Percentiles rank a stretch among this genome's conserved stretches.
Conservation (phyloP, 1,284 basidiomycete species). For the Polyporus tsugae region DNA sequence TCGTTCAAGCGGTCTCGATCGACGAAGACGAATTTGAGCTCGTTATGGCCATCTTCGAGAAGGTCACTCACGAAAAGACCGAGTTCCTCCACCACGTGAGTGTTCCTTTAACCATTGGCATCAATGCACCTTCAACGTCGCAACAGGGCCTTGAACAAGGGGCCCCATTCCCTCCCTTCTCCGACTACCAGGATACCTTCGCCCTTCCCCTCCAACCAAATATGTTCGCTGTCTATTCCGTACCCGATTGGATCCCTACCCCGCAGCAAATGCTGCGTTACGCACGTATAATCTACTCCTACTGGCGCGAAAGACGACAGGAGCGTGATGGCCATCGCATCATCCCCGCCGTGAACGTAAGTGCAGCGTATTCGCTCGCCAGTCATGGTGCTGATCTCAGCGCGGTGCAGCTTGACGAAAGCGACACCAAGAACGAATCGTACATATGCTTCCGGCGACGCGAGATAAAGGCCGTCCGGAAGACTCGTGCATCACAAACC, state of each 20-base stretch:
- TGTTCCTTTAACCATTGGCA: constrained; percentile 4
- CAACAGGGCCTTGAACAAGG: constrained; percentile 66
- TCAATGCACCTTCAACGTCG: constrained; percentile 10
- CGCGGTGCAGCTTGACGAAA: constrained; percentile 81
- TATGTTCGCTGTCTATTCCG: constrained; percentile 40
- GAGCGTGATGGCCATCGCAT: constrained; percentile 44
- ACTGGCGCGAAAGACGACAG: constrained; percentile 44
- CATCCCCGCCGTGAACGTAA: constrained; percentile 44
- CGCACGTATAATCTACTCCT: constrained; percentile 40
- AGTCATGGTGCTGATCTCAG: background rate
- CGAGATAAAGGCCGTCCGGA: constrained; percentile 93
- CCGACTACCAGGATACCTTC: constrained; percentile 56
- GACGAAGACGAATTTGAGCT: constrained; percentile 94
- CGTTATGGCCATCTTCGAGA: constrained; percentile 95
- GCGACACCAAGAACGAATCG: constrained; percentile 90
- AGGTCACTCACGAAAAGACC: constrained; percentile 88
- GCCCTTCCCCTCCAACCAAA: constrained; percentile 33
- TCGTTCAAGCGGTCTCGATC: constrained; percentile 67
- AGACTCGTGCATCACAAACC: constrained; percentile 91
- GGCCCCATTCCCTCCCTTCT: constrained; percentile 78
- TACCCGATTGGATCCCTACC: constrained; percentile 40
- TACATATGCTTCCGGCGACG: constrained; percentile 98
- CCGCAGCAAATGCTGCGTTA: constrained; percentile 36
- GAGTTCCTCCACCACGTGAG: constrained; percentile 92
- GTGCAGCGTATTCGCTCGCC: constrained; percentile 11